Base-by-base conservation (phyloP, 2,329 filamentous ascomycete species). In the Alternaria infectoria region DNA sequence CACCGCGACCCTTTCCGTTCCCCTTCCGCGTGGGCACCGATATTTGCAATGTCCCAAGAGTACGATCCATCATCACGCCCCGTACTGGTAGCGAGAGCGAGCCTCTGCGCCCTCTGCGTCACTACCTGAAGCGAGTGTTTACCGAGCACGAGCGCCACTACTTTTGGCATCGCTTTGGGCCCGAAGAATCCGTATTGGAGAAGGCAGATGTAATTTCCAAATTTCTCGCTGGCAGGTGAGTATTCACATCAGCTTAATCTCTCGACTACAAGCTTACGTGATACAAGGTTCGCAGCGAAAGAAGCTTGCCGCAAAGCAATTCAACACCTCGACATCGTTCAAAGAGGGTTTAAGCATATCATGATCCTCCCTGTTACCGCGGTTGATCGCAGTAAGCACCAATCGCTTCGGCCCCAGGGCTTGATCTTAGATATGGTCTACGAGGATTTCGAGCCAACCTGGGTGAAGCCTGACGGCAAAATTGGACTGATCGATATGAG, bases 21-120 rank as follows among this genome's bases (percentile, higher is more conserved):
- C 83, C 88, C 1, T 75, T 95, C 13, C 85, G 86, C 52, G 82
- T 97, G 56, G 93, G 93, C 61, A 95, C 88, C 51, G 93, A 97
- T 76, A 90, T 97, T 60, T 93, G 92, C 78, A 85, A 86, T 61
- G 86, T 93, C 61, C 80, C 85, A 1, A 89, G 93, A 59, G 88
- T 97, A 62, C 81, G 83, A 64, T 77, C 79, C 19, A 83, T 93
- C 55, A 78, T 95, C 56, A 78, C 75, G 17, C 66, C 70, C 59
- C 44, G 43, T 28, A 40, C 70, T 59, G 36, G 43, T 19, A 44
- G 45, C 4, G 19, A 59, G 28, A 36, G 36, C 62, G 59, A 52
- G 21, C 56, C 46, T 26, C 52, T 52, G 13, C 54, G 36, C 1
- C 57, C 64, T 5, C 64, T 77, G 15, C 21, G 62, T 11, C 63